phyloP scores from a whole-genome alignment of 2,329 filamentous ascomycete species.

The Pyricularia sp. region DNA sequence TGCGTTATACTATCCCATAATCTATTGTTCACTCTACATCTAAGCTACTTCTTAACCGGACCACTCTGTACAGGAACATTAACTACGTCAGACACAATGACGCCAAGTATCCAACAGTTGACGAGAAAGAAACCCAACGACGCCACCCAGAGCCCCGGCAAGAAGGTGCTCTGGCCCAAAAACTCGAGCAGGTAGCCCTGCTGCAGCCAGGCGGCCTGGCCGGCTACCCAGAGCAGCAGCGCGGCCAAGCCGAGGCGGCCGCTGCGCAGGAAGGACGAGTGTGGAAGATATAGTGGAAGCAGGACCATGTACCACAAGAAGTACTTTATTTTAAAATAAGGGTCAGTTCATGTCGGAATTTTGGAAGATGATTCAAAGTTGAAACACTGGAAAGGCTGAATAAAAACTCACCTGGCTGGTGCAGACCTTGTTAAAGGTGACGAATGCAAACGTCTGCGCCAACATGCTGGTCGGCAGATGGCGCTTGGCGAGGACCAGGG shows the following conservation, averaged over 20 bases:
- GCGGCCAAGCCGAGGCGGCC: conserved; percentile 55
- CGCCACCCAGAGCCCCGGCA: conserved; percentile 71
- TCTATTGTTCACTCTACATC: neutral
- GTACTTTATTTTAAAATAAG: conserved; percentile 49
- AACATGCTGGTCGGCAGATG: conserved; percentile 79
- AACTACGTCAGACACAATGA: conserved; percentile 62
- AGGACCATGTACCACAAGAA: conserved; percentile 98
- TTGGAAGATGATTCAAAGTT: neutral
- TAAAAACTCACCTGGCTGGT: conserved; percentile 70
- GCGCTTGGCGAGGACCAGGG: conserved; percentile 64
- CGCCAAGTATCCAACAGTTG: conserved; percentile 79
- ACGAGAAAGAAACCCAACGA: conserved; percentile 73
- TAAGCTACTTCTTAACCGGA: neutral
- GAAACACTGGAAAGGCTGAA: too few relatives aligned
- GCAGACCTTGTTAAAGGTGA: conserved; percentile 97
- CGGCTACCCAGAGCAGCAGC: conserved; percentile 61
- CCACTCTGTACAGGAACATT: neutral
- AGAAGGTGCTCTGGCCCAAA: conserved; percentile 71
- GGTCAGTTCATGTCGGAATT: conserved; percentile 9
- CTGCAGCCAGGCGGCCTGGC: conserved; percentile 68
- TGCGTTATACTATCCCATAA: too few relatives aligned
- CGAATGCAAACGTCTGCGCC: conserved; percentile 93
- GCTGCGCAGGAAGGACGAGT: conserved; percentile 59
- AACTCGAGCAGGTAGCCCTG: conserved; percentile 72
- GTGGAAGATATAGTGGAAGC: conserved; percentile 80